Base-by-base conservation (phyloP, 2,329 filamentous ascomycete genomes). In the Neofusicoccum laricinum region DNA sequence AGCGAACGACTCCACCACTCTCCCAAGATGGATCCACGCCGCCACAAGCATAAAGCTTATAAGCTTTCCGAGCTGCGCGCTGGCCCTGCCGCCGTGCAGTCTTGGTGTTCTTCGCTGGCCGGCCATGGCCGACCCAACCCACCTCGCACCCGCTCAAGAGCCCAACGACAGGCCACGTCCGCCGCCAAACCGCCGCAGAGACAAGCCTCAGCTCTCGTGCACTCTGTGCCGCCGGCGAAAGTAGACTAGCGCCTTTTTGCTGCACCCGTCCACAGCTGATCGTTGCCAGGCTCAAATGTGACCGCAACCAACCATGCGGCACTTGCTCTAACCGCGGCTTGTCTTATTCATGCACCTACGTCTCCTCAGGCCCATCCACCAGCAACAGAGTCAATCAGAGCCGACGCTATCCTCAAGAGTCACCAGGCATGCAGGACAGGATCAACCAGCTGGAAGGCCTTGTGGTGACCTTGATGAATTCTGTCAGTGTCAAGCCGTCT, bases 201-300 rank as follows among this genome's bases (percentile, higher is more conserved):
- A 73, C 55, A 75, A 75, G 64, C 72, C 72, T 3, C 71, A 73
- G 19, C 63, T 75, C 14, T 73, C 71, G 10, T 75, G 72, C 64
- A 71, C 46, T 48, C 69, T 73, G 21, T 72, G 71, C 62, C 66
- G 70, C n/a, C 69, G 69, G 63, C 64, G 70, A 64, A 72, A 72
- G 71, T 72, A 49, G 69, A 68, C 63, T 40, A n/a, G 41, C 41
- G 32, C 49, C n/a, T n/a, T 14, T 14, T 15, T 19, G 32, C 32
- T 5, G 49, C 10, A 2, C 12, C 11, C 11, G 8, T 2, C 17
- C 11, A 46, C 38, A 40, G 40, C 30, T 61, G 2, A 64, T 66
- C n/a, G 68, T 68, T 36, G 63, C 66, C 12, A 67, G 68, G 25
- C 63, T 68, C 43, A 71, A 68, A 64, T 67, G 61, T 43, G 64